These are phyloP conservation scores for Brassica rapa DNA, from an alignment of 345 rosid species.

Conservation along the genomic window DNA sequence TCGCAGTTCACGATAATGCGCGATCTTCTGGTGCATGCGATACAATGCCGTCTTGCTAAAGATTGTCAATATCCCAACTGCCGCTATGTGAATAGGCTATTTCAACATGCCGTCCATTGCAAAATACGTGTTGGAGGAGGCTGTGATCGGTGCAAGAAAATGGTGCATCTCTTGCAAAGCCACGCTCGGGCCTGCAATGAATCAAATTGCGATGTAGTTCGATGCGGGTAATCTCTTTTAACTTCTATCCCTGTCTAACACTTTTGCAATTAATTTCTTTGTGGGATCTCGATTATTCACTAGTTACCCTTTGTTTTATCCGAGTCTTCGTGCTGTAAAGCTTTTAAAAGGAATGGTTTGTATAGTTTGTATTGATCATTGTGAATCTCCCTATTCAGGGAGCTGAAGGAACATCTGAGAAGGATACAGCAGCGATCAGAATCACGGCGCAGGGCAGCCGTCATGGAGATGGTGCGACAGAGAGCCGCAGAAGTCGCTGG, in stretches of 20 bases:
- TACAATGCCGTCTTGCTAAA: conserved; percentile 66
- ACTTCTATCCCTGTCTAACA: background rate
- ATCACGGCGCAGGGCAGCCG: conserved; percentile 96
- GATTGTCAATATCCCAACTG: conserved; percentile 94
- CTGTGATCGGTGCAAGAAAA: conserved; percentile 86
- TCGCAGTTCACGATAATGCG: conserved; percentile 97
- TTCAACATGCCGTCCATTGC: conserved; percentile 91
- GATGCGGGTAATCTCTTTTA: conserved; percentile 73
- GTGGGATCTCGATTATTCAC: background rate
- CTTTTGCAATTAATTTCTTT: background rate
- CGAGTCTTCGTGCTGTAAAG: background rate
- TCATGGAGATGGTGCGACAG: conserved; percentile 99
- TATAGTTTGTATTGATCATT: conserved; percentile 16
- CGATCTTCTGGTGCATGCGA: conserved; percentile 96
- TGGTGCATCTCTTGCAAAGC: conserved; percentile 97
- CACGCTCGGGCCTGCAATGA: conserved; percentile 99
- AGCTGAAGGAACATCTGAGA: conserved; percentile 86
- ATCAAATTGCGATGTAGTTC: conserved; percentile 87
- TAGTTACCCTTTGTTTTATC: background rate
- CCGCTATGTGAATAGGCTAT: conserved; percentile 92
- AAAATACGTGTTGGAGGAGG: conserved; percentile 85
- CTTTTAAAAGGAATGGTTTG: background rate
- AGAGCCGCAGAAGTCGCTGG: conserved; percentile 98
- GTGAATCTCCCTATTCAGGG: conserved; percentile 55
- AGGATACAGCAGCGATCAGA: conserved; percentile 96